These are phyloP conservation scores for Ganoderma lucidum DNA, from an alignment of 1,284 basidiomycete species.

Conservation along the genomic window DNA sequence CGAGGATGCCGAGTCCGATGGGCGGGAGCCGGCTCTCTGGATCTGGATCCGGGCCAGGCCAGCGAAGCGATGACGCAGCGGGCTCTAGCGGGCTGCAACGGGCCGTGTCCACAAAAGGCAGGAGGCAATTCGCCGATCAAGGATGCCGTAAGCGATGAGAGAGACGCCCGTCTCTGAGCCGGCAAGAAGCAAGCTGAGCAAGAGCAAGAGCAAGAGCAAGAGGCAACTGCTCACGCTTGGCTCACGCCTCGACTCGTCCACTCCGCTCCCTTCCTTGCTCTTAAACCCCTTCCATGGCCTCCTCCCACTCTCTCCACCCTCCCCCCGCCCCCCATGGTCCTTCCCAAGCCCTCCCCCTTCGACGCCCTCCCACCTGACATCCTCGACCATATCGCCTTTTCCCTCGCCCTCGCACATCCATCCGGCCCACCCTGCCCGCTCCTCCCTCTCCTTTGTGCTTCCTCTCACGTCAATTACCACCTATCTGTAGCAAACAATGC, in stretches of 20 bases:
- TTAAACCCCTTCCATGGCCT: not conserved
- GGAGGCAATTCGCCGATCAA: conserved; percentile 25
- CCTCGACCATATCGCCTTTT: conserved; percentile 62
- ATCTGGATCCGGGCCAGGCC: not conserved
- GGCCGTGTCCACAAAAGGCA: not conserved
- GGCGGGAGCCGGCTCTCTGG: not conserved
- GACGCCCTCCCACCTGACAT: conserved; percentile 67
- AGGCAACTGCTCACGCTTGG: not conserved
- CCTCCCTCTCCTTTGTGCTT: conserved; percentile 59
- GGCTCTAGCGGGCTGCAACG: not conserved
- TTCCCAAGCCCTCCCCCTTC: not conserved
- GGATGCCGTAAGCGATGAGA: conserved; percentile 12
- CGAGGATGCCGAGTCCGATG: not conserved
- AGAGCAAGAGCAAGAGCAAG: too few species aligned
- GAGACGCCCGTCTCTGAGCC: not conserved
- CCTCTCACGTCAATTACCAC: conserved; percentile 48
- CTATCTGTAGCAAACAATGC: conserved; percentile 58
- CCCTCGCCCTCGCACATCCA: conserved; percentile 51
- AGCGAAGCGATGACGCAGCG: conserved; percentile 5
- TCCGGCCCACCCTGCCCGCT: conserved; percentile 52
- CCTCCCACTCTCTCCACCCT: conserved; percentile 1
- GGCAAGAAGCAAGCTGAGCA: too few species aligned
- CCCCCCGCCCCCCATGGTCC: conserved; percentile 5
- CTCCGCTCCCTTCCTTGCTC: not conserved
- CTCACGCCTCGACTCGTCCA: not conserved